Conservation (phyloP, 495 filamentous ascomycete genomes). For the Penicillium samsonianum region DNA sequence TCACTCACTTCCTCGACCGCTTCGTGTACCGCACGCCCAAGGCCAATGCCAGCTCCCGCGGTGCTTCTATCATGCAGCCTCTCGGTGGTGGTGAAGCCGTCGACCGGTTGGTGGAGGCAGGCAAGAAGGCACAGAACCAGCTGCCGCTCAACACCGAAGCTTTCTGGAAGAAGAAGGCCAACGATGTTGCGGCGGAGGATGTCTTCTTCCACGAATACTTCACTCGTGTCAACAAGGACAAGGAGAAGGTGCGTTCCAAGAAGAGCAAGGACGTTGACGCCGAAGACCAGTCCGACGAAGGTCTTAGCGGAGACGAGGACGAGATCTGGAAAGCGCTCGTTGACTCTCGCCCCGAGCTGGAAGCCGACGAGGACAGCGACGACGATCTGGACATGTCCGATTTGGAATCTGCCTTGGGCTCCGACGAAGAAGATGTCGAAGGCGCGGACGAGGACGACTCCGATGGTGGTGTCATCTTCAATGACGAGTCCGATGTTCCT, state of each 20-base stretch:
- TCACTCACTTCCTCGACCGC: constrained; percentile 93
- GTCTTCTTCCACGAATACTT: constrained; percentile 99
- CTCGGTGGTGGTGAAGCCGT: constrained; percentile 65
- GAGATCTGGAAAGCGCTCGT: constrained; percentile 96
- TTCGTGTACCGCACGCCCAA: constrained; percentile 95
- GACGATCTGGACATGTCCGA: constrained; percentile 67
- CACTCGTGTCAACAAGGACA: constrained; percentile 70
- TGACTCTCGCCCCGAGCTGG: constrained; percentile 73
- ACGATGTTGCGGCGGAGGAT: constrained; percentile 85
- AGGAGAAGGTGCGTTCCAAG: constrained; percentile 58
- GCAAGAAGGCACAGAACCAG: constrained; percentile 40
- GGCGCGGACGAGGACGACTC: constrained; percentile 51
- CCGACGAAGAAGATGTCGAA: constrained; percentile 49
- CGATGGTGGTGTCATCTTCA: constrained; percentile 55
- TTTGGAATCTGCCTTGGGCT: constrained; percentile 54
- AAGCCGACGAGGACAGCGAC: constrained; percentile 64
- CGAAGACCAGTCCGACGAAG: constrained; percentile 20
- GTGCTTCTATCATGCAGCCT: constrained; percentile 94
- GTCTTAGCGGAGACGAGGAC: constrained; percentile 51
- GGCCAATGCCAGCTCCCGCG: constrained; percentile 60
- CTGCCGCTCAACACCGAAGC: constrained; percentile 76
- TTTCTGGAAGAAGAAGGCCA: constrained; percentile 89
- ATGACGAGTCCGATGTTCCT: constrained; percentile 49
- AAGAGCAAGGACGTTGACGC: constrained; percentile 48
- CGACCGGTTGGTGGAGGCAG: constrained; percentile 65